Evolutionary conservation across 257 asterid species (phyloP), one percentile per base, ranked within the genome.

Genomic region (Forsythia viridissima): DNA sequence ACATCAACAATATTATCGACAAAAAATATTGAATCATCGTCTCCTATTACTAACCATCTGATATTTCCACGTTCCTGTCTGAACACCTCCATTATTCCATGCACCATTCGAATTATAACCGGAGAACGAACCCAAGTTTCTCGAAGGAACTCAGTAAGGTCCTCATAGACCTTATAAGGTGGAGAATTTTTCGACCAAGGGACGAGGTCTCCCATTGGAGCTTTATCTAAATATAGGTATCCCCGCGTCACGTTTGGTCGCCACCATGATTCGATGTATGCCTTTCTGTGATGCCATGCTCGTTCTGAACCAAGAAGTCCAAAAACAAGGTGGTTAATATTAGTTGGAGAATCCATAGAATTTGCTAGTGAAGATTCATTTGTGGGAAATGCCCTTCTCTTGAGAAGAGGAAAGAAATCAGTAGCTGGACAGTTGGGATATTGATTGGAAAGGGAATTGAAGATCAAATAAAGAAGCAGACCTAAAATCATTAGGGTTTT

Each of bases 261-360:
- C 97, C 98, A 93, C 98, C 97, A 91, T 3, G 98, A 85, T 71
- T 91, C 89, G 0, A 87, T 77, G 76, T 90, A 90, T 0, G 82
- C 42, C 71, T 81, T 87, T 16, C 98, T 76, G 16, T 78, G 72
- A 8, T 79, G 87, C 90, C 90, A 86, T 1, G 88, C 91, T 4
- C 76, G 70, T 34, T 81, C 90, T 0, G 94, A 92, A 2, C 93
- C 96, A 4, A 89, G 12, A 4, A 92, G 72, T 3, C 94, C 94
- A 77, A 92, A 91, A 0, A 85, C 81, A 8, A 92, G 77, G 81
- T 91, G 94, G 81, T 73, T 71, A 3, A 89, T 80, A 48, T 81
- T 79, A 0, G 92, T 88, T 4, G 80, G 84, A 57, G 68, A 40
- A 52, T 77, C 20, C n/a, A 13, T 42, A n/a, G 77, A 40, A 68